phyloP scores from a whole-genome alignment of 345 rosid species.

The Moricandia moricandioides region DNA sequence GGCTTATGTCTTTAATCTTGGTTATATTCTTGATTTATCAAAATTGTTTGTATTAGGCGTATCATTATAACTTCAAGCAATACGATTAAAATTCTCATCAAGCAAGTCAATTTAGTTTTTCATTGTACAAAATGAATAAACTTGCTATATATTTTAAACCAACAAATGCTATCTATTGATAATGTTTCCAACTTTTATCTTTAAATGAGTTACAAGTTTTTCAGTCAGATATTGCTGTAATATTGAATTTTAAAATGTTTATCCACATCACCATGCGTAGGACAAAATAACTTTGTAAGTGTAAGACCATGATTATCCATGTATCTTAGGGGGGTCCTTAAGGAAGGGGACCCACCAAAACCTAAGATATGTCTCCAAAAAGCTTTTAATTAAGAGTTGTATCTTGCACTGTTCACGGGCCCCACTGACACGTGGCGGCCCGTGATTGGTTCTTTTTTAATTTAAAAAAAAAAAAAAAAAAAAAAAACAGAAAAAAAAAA shows the following conservation, averaged over 20 bases:
- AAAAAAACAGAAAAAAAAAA: too few species aligned
- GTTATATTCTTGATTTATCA: neutral
- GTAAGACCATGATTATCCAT: neutral
- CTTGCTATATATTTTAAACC: neutral
- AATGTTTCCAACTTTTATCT: conserved; percentile 14
- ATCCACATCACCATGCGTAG: conserved; percentile 34
- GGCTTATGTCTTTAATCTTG: neutral
- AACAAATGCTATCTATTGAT: neutral
- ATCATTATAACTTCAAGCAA: neutral
- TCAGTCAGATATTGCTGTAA: conserved; percentile 21
- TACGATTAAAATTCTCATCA: neutral
- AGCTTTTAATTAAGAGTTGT: too few species aligned
- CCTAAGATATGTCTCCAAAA: too few species aligned
- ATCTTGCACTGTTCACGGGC: too few species aligned
- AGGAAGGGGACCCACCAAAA: too few species aligned
- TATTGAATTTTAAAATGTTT: conserved; percentile 7
- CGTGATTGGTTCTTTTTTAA: too few species aligned
- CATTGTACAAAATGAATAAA: neutral
- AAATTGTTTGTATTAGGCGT: neutral
- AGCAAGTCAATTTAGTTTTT: neutral
- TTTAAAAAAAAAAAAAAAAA: too few species aligned
- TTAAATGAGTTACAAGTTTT: neutral
- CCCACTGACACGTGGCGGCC: too few species aligned
- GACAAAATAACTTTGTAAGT: conserved; percentile 28
- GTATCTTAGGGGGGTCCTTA: too few species aligned